Evolutionary conservation across 2,329 filamentous ascomycete species (phyloP).

Genomic region (Alternaria infectoria): DNA sequence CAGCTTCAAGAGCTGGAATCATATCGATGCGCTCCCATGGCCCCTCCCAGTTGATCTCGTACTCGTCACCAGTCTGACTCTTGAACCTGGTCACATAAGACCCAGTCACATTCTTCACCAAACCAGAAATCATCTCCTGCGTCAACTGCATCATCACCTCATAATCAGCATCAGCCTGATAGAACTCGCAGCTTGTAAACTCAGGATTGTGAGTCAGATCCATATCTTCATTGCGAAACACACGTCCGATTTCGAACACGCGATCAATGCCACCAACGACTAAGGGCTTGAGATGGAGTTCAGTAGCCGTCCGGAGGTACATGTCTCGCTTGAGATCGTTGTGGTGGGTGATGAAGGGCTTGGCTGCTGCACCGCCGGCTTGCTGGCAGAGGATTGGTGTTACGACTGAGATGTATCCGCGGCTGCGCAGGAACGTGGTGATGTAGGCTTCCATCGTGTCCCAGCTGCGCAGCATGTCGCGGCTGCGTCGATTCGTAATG

Average conservation of each 20-base stretch:
- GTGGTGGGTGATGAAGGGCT: constrained; percentile 93
- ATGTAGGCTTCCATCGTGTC: constrained; percentile 89
- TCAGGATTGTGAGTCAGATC: constrained; percentile 97
- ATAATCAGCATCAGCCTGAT: constrained; percentile 72
- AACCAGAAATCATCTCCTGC: constrained; percentile 86
- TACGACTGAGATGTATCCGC: constrained; percentile 92
- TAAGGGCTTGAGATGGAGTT: constrained; percentile 95
- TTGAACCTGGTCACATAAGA: constrained; percentile 84
- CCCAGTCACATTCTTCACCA: constrained; percentile 89
- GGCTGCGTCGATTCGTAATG: constrained; percentile 91
- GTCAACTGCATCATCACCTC: constrained; percentile 91
- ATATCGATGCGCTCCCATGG: constrained; percentile 95
- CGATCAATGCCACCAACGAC: constrained; percentile 92
- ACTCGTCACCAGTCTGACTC: constrained; percentile 83
- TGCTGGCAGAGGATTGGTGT: constrained; percentile 96
- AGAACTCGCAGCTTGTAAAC: constrained; percentile 98
- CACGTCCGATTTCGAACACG: constrained; percentile 93
- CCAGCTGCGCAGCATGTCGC: constrained; percentile 82
- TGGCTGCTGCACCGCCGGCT: constrained; percentile 92
- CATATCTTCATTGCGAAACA: constrained; percentile 92
- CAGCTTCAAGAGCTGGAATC: constrained; percentile 91
- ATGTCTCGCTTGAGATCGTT: constrained; percentile 95
- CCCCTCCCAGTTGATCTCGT: constrained; percentile 92
- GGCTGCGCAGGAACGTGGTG: constrained; percentile 83
- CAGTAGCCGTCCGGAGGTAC: constrained; percentile 92